phyloP scores from a whole-genome alignment of 225 moss, liverwort and hornwort genomes.

The Sphagnum tenellum region DNA sequence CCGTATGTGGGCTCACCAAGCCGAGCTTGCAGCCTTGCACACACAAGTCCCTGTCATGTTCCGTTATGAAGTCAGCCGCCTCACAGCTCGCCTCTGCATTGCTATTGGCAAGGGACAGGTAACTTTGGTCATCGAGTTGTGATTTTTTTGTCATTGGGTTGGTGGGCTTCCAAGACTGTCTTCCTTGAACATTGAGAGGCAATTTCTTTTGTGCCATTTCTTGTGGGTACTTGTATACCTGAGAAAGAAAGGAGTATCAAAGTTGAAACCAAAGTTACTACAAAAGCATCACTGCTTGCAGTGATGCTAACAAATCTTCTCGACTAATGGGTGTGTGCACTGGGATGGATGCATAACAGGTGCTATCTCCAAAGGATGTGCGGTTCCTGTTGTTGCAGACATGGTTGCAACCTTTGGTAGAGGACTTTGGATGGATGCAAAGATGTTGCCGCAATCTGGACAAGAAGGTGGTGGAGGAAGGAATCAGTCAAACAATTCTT shows the following conservation, averaged over 20 bases:
- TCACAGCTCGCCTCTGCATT: constrained; percentile 76
- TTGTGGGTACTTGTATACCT: too few species aligned
- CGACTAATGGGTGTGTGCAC: neutral
- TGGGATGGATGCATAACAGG: constrained; percentile 9
- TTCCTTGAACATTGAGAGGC: too few species aligned
- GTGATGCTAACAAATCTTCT: too few species aligned
- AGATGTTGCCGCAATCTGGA: constrained; percentile 75
- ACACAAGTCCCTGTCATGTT: constrained; percentile 79
- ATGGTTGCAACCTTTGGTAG: constrained; percentile 80
- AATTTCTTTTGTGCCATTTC: too few species aligned
- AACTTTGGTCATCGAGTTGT: too few species aligned
- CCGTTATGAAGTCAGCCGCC: constrained; percentile 80
- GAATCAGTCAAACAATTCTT: constrained; percentile 66
- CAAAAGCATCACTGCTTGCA: too few species aligned
- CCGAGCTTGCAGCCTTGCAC: constrained; percentile 68
- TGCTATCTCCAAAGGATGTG: constrained; percentile 70
- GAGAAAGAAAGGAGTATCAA: too few species aligned
- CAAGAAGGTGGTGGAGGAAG: constrained; percentile 79
- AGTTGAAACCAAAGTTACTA: too few species aligned
- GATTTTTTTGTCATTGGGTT: too few species aligned
- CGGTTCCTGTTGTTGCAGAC: constrained; percentile 62
- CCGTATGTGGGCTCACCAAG: constrained; percentile 80
- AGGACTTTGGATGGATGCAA: constrained; percentile 91
- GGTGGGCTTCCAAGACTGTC: too few species aligned
- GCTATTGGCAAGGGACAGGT: constrained; percentile 85